These are phyloP conservation scores for Carex arenaria DNA, from an alignment of 202 grass and related monocot species.

Conservation along the genomic window DNA sequence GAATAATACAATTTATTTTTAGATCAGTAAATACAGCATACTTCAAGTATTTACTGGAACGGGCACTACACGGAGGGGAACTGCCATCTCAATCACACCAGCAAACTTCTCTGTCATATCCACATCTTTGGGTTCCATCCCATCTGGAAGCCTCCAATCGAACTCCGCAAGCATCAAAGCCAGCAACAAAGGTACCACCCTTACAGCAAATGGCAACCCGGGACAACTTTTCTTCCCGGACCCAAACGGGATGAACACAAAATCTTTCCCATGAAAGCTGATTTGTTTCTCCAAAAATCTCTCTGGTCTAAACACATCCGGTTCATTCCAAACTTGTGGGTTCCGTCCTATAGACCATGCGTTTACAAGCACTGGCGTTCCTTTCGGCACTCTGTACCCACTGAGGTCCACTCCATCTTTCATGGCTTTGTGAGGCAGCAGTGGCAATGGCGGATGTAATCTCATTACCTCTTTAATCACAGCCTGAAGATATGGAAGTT, in stretches of 20 bases:
- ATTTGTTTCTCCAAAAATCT: conserved; percentile 22
- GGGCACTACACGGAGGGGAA: conserved; percentile 25
- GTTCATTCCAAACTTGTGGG: background rate
- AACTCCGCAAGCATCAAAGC: conserved; percentile 25
- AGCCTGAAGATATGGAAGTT: conserved; percentile 22
- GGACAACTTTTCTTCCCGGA: background rate
- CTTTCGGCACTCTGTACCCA: conserved; percentile 16
- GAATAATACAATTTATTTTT: too few relatives aligned
- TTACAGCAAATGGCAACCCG: background rate
- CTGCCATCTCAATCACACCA: conserved; percentile 10
- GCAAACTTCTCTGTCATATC: conserved; percentile 25
- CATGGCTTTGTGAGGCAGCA: conserved; percentile 6
- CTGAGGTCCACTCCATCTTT: background rate
- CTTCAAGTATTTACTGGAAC: background rate
- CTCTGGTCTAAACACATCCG: conserved; percentile 24
- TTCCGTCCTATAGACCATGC: conserved; percentile 23
- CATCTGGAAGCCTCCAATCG: conserved; percentile 40
- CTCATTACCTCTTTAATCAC: conserved; percentile 25
- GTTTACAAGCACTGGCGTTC: conserved; percentile 9
- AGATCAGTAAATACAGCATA: too few relatives aligned
- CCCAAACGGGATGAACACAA: conserved; percentile 15
- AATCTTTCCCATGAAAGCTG: conserved; percentile 8
- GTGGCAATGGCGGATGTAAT: background rate
- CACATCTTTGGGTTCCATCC: conserved; percentile 25
- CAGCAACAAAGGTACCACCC: conserved; percentile 16